Evolutionary conservation across 2,329 filamentous ascomycete genomes (phyloP).

Genomic region (Chaetomium olivaceum): DNA sequence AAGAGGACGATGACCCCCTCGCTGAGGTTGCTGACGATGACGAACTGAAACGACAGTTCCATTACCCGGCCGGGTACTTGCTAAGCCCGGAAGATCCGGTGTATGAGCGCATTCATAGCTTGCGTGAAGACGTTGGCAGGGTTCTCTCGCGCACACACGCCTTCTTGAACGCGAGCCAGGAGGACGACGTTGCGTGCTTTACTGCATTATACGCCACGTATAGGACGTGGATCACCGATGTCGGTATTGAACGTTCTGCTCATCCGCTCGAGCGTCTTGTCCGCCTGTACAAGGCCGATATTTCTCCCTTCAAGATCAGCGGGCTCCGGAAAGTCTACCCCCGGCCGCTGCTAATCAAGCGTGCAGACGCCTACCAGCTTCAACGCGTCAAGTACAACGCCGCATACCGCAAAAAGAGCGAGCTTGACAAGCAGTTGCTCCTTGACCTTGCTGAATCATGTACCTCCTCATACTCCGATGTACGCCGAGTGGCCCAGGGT

Average conservation of each 20-base stretch:
- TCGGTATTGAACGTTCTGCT: conserved; percentile 92
- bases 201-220: conserved; percentile 91
- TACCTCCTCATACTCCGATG: conserved; percentile 90
- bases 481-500: conserved; percentile 88
- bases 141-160: conserved; percentile 80
- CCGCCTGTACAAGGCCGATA: conserved; percentile 81
- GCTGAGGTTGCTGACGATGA: conserved; percentile 74
- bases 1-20: conserved; percentile 55
- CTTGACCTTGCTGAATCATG: conserved; percentile 87
- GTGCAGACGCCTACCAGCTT: conserved; percentile 92
- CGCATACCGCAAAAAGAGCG: conserved; percentile 80
- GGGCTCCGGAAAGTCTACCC: conserved; percentile 91
- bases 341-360: conserved; percentile 83
- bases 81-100: conserved; percentile 62
- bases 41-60: conserved; percentile 80
- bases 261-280: conserved; percentile 88
- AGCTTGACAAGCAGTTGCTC: conserved; percentile 82
- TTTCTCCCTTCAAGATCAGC: conserved; percentile 90
- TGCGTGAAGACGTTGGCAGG: conserved; percentile 77
- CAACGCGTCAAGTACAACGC: conserved; percentile 94
- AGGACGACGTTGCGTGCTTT: conserved; percentile 95
- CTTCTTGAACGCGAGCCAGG: conserved; percentile 80
- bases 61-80: conserved; percentile 85
- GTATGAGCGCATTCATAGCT: conserved; percentile 75
- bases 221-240: conserved; percentile 94